A percentile compares a stretch with the other conserved stretches of the same genome.
phyloP scores from a whole-genome alignment of 148 eudicot genomes.

The Amaranthus hypochondriacus region DNA sequence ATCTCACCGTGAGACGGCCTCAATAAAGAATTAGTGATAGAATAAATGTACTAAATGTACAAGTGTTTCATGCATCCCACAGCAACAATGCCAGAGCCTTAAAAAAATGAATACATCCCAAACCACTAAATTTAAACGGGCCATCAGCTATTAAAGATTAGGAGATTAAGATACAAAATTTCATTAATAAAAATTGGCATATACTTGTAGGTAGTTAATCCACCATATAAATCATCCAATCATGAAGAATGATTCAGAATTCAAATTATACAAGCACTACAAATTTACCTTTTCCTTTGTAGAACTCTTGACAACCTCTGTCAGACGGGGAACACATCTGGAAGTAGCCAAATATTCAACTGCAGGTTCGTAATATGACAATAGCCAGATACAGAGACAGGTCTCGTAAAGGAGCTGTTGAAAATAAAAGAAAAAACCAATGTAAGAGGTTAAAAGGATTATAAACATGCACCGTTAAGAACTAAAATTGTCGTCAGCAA shows the following conservation, averaged over 20 bases:
- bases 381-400: constrained; percentile 90
- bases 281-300: constrained; percentile 81
- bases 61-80: not conserved
- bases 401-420: constrained; percentile 94
- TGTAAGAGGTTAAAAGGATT: constrained; percentile 6
- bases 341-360: constrained; percentile 87
- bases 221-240: not conserved
- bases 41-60: not conserved
- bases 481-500: not conserved
- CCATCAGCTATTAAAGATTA: not conserved
- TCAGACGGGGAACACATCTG: constrained; percentile 63
- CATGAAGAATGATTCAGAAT: not conserved
- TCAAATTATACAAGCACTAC: not conserved
- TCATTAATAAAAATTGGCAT: not conserved
- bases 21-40: too few species aligned
- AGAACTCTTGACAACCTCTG: constrained; percentile 86
- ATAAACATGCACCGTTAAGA: not conserved
- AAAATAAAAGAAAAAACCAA: constrained; percentile 18
- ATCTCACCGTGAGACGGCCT: too few species aligned
- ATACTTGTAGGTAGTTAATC: not conserved
- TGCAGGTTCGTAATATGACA: constrained; percentile 92
- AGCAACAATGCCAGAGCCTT: too few species aligned
- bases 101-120: not conserved
- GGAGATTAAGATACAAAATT: not conserved
- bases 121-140: not conserved